Conservation (phyloP, 2,329 filamentous ascomycete genomes). For the Pseudogymnoascus sp. region DNA sequence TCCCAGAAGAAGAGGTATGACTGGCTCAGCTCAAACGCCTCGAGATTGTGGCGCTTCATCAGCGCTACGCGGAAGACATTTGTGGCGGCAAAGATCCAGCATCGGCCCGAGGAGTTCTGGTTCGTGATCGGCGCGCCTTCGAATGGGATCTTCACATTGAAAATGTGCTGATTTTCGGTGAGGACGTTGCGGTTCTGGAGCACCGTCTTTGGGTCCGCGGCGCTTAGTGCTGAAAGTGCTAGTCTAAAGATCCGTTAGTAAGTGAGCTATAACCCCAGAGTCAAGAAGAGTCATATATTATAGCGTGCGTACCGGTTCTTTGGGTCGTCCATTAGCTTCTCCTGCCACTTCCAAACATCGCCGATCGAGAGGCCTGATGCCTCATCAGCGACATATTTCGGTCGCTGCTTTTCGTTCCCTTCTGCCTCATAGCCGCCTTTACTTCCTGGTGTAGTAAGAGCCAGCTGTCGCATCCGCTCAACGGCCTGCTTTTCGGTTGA, state of each 20-base stretch:
- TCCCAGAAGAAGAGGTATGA: constrained; percentile 89
- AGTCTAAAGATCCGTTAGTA: constrained; percentile 41
- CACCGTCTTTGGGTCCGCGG: constrained; percentile 55
- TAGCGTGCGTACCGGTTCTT: constrained; percentile 48
- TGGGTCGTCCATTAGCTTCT: constrained; percentile 52
- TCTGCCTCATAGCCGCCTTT: constrained; percentile 27
- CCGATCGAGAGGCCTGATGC: constrained; percentile 39
- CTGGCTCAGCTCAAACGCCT: constrained; percentile 77
- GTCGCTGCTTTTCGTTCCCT: constrained; percentile 23
- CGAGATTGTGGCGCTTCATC: constrained; percentile 73
- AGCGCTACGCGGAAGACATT: constrained; percentile 85
- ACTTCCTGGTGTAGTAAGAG: not conserved
- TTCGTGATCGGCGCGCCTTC: constrained; percentile 81
- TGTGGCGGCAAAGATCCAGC: constrained; percentile 89
- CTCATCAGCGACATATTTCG: constrained; percentile 14
- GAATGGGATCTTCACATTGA: constrained; percentile 73
- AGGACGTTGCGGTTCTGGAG: constrained; percentile 54
- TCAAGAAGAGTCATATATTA: not conserved
- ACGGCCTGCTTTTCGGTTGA: not conserved
- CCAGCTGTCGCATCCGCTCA: not conserved
- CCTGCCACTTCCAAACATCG: constrained; percentile 50
- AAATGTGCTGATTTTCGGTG: constrained; percentile 66
- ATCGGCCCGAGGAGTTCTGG: constrained; percentile 71
- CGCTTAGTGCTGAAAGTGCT: constrained; percentile 63
- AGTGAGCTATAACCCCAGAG: not conserved